Conservation (phyloP, 176 grass and related monocot species). For the Oryza meridionalis region DNA sequence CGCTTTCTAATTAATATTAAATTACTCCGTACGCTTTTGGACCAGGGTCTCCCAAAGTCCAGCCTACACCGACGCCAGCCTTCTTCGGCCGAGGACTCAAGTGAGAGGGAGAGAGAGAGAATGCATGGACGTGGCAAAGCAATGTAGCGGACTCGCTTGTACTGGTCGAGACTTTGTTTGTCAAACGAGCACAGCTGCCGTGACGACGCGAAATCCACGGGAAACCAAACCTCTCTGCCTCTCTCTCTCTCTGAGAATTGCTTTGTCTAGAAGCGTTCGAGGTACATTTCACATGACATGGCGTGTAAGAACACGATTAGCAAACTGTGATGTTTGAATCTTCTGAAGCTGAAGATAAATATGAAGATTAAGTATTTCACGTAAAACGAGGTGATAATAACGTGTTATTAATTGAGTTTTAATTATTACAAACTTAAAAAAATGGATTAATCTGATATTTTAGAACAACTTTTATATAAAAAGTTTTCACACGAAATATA, state of each 20-base stretch:
- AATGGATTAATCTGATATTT: too few relatives aligned
- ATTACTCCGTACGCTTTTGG: slow-evolving; percentile 16
- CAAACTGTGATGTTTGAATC: too few relatives aligned
- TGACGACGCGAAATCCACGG: not conserved
- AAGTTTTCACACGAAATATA: too few relatives aligned
- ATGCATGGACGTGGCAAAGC: slow-evolving; percentile 5
- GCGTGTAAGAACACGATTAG: not conserved
- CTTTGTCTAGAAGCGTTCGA: not conserved
- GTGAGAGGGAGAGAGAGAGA: too few relatives aligned
- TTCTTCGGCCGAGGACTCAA: not conserved
- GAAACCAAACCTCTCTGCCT: not conserved
- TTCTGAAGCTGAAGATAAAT: too few relatives aligned
- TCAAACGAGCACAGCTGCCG: not conserved
- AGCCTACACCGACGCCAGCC: not conserved
- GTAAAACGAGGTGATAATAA: too few relatives aligned
- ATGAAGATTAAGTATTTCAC: too few relatives aligned
- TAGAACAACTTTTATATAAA: too few relatives aligned
- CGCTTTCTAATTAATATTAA: not conserved
- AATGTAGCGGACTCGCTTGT: not conserved
- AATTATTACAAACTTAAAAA: too few relatives aligned
- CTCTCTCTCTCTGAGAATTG: not conserved
- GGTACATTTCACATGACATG: not conserved
- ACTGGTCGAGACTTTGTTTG: not conserved
- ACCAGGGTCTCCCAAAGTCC: not conserved
- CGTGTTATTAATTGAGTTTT: too few relatives aligned